Base-by-base conservation (phyloP, 192 early-diverging fungal genomes). In the Linnemannia schmuckeri region DNA sequence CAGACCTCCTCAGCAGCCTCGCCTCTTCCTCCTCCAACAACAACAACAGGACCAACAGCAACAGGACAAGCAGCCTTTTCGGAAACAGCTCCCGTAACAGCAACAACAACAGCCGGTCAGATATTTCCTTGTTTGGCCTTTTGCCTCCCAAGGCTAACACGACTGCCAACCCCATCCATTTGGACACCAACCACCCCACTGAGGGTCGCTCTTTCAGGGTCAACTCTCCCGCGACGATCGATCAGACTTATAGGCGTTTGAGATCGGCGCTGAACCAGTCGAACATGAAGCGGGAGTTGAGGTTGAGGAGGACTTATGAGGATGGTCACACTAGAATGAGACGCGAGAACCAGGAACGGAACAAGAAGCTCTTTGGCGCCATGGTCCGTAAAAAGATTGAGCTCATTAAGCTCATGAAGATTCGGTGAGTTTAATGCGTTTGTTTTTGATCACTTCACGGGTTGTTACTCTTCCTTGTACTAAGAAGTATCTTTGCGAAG, bases 321-420 rank as follows among this genome's bases (percentile, higher is more conserved):
- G 75, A 24, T 12, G 85, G 85, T 2, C 85, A 87, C 46, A 42
- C 42, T 6, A 33, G 85, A 27, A 87, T 87, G 85, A 80, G 85
- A 78, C 79, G 85, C 41, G 79, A 87, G 76, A 74, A 66, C 27
- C 85, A 87, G 70, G 85, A 87, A 47, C 55, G 72, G 72, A 87
- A 87, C 85, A 77, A 81, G 76, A 87, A 78, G 69, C 30, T 87
- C 72, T 87, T 87, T 63, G 85, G 85, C 13, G 76, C 74, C 30
- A 87, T 87, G 85, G 85, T 87, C 74, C 52, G 80, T 27, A 87
- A 87, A 72, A 87, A 87, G 85, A 87, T 87, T 71, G 79, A 87
- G 40, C 68, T 87, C 71, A 87, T 87, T 72, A 81, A 81, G 72
- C 73, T 87, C 70, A 87, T 87, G 85, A 87, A 87, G 76, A 73